Evolutionary conservation across 495 filamentous ascomycete genomes (phyloP), one percentile per base, ranked within the genome.

Genomic region (Aspergillus asperescens): DNA sequence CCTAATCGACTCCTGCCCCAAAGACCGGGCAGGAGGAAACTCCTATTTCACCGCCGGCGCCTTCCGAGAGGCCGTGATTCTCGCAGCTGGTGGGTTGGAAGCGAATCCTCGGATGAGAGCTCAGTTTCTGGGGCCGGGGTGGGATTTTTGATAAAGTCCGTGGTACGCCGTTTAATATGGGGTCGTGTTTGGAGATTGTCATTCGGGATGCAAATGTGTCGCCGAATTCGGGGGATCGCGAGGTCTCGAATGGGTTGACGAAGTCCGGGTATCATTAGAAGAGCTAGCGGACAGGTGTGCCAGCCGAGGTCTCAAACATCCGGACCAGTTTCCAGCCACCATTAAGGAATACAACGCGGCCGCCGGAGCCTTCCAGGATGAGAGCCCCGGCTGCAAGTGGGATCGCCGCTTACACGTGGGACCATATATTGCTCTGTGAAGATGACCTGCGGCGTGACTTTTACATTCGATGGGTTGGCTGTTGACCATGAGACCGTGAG

Each of bases 31-130:
- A 0, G 80, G 80, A 8, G 80, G 81, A 4, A 83, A 84, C 53
- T 69, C 66, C 9, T 80, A 74, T 48, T 83, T 81, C 64, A 83
- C 80, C 4, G 80, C 80, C 0, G 81, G 77, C 3, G 79, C 79
- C 5, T 79, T 73, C 53, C 70, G 81, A 4, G 77, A 72, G 7
- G 66, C 75, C 1, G 62, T 83, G 1, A 62, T 85, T n/a, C 63
- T 86, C 7, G 77, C 78, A 0, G 75, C 77, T 6, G 82, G 83
- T 7, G 83, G 83, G 0, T 85, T 85, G 54, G 79, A 86, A 59
- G 70, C 81, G 12, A 80, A 75, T 39, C 67, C 82, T 0, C 63
- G 68, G 6, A 58, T 84, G 61, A 70, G 81, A 0, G 59, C 69
- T 0, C 75, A 82, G 50, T 83, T 78, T 56, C 72, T 85, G 1